These are phyloP conservation scores for Calocybe indica DNA, from an alignment of 768 basidiomycete genomes.

Conservation along the genomic window DNA sequence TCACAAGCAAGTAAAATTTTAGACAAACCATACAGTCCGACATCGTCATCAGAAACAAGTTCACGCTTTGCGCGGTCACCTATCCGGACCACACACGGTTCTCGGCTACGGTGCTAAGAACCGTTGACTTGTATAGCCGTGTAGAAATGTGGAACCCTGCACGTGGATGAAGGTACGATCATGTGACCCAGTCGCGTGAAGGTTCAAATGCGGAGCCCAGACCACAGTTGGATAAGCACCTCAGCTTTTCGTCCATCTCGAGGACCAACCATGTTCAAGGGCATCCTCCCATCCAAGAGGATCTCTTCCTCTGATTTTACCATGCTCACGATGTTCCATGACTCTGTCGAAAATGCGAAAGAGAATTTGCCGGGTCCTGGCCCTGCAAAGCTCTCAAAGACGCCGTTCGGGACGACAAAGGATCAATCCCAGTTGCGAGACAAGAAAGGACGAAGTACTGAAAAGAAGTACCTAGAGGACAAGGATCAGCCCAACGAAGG, in stretches of 20 bases:
- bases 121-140: no score
- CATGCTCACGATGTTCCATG: slow-evolving; percentile 54
- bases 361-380: slow-evolving; percentile 52
- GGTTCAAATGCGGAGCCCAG: not conserved
- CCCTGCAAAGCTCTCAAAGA: slow-evolving; percentile 7
- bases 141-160: no score
- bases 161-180: not conserved
- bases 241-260: slow-evolving; percentile 15
- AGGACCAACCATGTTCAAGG: slow-evolving; percentile 64
- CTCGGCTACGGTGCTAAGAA: no score
- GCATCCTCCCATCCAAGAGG: slow-evolving; percentile 68
- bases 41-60: no score
- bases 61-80: no score
- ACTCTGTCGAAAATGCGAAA: slow-evolving; percentile 44
- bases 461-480: slow-evolving; percentile 9
- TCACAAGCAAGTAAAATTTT: no score
- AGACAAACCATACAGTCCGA: no score
- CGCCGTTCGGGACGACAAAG: slow-evolving; percentile 18
- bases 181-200: not conserved
- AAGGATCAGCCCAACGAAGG: slow-evolving; percentile 28
- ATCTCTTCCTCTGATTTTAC: slow-evolving; percentile 65
- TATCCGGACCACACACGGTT: no score
- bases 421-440: slow-evolving; percentile 33
- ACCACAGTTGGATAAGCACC: slow-evolving; percentile 19
- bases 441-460: slow-evolving; percentile 10